Evolutionary conservation across 129 eudicot genomes (phyloP).

Genomic region (Flaveria brownii): DNA sequence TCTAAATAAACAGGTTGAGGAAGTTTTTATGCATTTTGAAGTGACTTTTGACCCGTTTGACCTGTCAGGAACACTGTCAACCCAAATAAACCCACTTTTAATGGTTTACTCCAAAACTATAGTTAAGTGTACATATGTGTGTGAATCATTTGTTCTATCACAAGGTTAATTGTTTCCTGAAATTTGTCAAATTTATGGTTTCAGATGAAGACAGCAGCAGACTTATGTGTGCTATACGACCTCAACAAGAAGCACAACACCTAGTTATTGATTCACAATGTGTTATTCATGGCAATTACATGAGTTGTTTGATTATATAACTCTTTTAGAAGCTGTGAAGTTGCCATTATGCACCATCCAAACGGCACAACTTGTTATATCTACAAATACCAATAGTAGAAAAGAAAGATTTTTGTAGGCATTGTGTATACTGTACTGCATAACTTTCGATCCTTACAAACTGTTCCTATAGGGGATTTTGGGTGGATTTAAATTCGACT

Average conservation of each 20-base stretch:
- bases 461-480: slow-evolving; percentile 18
- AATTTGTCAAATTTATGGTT: slow-evolving; percentile 16
- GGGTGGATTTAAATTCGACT: slow-evolving; percentile 19
- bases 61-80: background rate
- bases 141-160: background rate
- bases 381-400: slow-evolving; percentile 20
- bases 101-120: background rate
- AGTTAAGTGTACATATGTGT: background rate
- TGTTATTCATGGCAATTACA: background rate
- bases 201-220: slow-evolving; percentile 98
- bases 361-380: slow-evolving; percentile 17
- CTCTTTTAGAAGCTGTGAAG: slow-evolving; percentile 26
- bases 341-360: slow-evolving; percentile 8
- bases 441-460: slow-evolving; percentile 17
- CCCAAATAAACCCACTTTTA: background rate
- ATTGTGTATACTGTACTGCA: slow-evolving; percentile 40
- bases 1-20: background rate
- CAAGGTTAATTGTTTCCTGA: background rate
- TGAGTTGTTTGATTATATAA: slow-evolving; percentile 4
- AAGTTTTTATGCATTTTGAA: background rate
- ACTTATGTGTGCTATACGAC: slow-evolving; percentile 84
- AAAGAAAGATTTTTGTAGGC: slow-evolving; percentile 18
- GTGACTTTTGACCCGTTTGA: background rate
- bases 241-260: slow-evolving; percentile 64
- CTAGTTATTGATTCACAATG: slow-evolving; percentile 27